A percentile compares a stretch with the other conserved stretches of the same genome.
These are phyloP conservation scores for Kodamaea alishanica DNA, from an alignment of 1,139 yeast genomes.

Conservation along the genomic window DNA sequence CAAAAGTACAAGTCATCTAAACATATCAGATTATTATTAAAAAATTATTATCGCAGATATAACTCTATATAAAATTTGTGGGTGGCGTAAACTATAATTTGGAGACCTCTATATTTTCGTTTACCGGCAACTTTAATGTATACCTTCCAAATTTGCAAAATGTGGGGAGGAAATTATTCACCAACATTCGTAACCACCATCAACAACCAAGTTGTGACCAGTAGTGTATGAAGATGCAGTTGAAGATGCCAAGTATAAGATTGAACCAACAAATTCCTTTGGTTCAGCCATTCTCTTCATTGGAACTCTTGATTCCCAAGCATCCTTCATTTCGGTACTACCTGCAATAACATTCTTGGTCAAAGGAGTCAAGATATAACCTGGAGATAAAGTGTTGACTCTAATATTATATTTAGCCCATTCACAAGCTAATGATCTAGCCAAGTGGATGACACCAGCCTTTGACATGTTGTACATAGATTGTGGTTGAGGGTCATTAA, in stretches of 20 bases:
- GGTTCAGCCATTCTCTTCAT: constrained; percentile 53
- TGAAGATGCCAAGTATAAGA: constrained; percentile 46
- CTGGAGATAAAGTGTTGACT: constrained; percentile 47
- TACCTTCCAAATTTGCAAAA: no score
- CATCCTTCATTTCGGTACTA: constrained; percentile 45
- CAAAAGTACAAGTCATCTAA: no score
- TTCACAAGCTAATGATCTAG: constrained; percentile 47
- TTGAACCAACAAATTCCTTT: constrained; percentile 46
- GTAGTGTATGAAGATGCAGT: constrained; percentile 46
- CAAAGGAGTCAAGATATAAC: constrained; percentile 48
- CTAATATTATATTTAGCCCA: constrained; percentile 51
- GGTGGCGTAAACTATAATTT: no score
- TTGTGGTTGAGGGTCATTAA: constrained; percentile 51
- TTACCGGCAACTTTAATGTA: no score
- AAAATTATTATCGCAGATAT: no score
- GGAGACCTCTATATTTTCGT: no score
- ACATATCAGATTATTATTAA: no score
- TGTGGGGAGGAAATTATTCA: constrained; percentile 1
- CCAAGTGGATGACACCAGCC: constrained; percentile 50
- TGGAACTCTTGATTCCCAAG: constrained; percentile 48
- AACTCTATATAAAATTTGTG: no score
- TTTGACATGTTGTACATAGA: constrained; percentile 50
- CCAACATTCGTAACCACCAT: constrained; percentile 40
- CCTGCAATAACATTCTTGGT: constrained; percentile 46
- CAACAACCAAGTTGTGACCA: constrained; percentile 49